Base-by-base conservation (phyloP, 176 grass and related monocot genomes). In the Carex cristatella region DNA sequence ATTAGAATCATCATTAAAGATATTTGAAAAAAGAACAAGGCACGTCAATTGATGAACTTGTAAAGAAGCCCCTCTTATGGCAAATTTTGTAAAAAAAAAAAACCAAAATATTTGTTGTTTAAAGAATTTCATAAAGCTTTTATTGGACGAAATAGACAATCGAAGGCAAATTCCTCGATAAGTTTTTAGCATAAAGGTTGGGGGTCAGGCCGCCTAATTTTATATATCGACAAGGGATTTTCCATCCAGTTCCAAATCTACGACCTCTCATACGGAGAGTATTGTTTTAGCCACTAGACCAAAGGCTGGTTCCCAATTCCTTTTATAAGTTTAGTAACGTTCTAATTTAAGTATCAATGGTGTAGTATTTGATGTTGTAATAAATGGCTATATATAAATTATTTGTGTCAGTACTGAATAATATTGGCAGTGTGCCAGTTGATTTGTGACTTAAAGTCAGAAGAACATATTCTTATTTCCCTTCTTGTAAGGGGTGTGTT, bases 401-500 rank as follows among this genome's bases (percentile, higher is more conserved):
- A 2, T 53, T 7, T 56, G 5, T 55, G 19, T 55, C 5, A 14
- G 48, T 54, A 55, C 9, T 14, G 15, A 76, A 76, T 48, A 76
- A 76, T 76, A 13, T 55, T 48, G 46, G 4, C 11, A 31, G 11
- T 5, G 11, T 77, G 48, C 31, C 23, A 32, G 19, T 23, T 4
- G 7, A 49, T 65, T 91, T 87, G 61, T 85, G 63, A 66, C 62
- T 30, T 30, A 30, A 85, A 7, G 54, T 37, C 73, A 84, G 44
- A 81, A 48, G 55, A 35, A 10, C 2, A 62, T 60, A 56, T 57
- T 84, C 76, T 31, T 69, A 13, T 63, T 44, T 55, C 62, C 57
- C 82, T 33, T 59, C 18, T 79, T 73, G 3, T 53, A 75, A 27
- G 10, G 32, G 32, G 32, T 33, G 4, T 3, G 10, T 51, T 51